Evolutionary conservation across 2,329 filamentous ascomycete genomes (phyloP), one percentile per base, ranked within the genome.

Genomic region (Xylariaceae sp.): DNA sequence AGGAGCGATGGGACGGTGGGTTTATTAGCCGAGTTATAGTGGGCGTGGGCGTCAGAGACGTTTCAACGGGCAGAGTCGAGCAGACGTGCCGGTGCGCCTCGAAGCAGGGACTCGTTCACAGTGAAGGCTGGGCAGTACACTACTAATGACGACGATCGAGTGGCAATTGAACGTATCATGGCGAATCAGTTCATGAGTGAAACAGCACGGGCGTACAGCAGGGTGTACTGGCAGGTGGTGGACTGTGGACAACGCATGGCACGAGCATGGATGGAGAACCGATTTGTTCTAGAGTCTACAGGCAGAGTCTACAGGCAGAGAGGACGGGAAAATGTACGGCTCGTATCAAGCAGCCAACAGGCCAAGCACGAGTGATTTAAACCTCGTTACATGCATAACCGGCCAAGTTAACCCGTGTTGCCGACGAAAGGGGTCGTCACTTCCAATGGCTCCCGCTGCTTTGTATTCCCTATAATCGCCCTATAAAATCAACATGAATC

Each of bases 1-100:
- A 72, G 70, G 70, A 72, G 70, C 68, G 68, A 66, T 64, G 56
- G 53, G 57, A 55, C 49, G 54, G 53, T 51, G 37, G 34, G 59
- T 60, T 62, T 30, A 30, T 65, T 42, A 62, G 62, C 13, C 61
- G 65, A 56, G 68, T 30, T 30, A 30, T 30, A 30, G 23, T 30
- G 53, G 67, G 71, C 71, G 65, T 71, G 66, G 58, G 60, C 58
- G 56, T 6, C 18, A 37, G 39, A 9, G 48, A 52, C 13, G 45
- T 44, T 51, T 48, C 39, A 34, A 48, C 7, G 11, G 1, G 11
- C 39, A 18, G 30, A 34, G 56, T 53, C 42, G 47, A 45, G 17
- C n/a, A 9, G 13, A 23, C 23, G 23, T 30, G 23, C 23, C 23
- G 2, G 49, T 51, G 17, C 48, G 51, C 35, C 30, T 51, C 9